Conservation (phyloP, 441 rosid species). For the Pelargonium exstipulatum region DNA sequence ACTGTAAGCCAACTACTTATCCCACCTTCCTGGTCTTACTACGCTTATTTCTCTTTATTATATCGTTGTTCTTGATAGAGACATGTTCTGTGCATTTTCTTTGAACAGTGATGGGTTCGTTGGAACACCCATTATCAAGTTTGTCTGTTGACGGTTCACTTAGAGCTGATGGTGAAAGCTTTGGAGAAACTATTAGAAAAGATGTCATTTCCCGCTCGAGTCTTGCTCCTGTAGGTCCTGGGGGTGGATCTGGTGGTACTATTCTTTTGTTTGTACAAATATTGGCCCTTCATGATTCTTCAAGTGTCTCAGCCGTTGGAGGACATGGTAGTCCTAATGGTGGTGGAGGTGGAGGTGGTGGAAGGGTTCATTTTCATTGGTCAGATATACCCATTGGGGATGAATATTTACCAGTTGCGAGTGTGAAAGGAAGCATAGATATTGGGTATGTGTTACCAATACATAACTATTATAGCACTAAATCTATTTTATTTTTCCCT, state of each 20-base stretch:
- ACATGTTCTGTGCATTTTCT: constrained; percentile 14
- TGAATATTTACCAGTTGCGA: constrained; percentile 70
- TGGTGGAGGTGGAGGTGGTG: constrained; percentile 96
- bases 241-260: constrained; percentile 97
- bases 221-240: constrained; percentile 72
- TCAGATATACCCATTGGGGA: constrained; percentile 72
- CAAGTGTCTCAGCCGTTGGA: constrained; percentile 60
- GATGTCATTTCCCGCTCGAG: constrained; percentile 31
- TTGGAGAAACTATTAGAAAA: constrained; percentile 42
- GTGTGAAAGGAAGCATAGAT: constrained; percentile 63
- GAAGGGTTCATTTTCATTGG: constrained; percentile 93
- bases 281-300: constrained; percentile 45
- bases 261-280: constrained; percentile 63
- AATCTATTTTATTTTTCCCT: not conserved
- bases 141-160: constrained; percentile 69
- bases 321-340: constrained; percentile 82
- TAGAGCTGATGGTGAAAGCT: constrained; percentile 79
- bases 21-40: not conserved
- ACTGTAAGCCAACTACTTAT: not conserved
- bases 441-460: constrained; percentile 46
- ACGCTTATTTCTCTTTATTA: not conserved
- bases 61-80: not conserved
- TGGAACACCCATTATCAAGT: constrained; percentile 77
- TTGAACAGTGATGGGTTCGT: constrained; percentile 83
- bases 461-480: not conserved